Evolutionary conservation across 192 early-diverging fungal genomes (phyloP).

Genomic region (Oehlia diaphana): DNA sequence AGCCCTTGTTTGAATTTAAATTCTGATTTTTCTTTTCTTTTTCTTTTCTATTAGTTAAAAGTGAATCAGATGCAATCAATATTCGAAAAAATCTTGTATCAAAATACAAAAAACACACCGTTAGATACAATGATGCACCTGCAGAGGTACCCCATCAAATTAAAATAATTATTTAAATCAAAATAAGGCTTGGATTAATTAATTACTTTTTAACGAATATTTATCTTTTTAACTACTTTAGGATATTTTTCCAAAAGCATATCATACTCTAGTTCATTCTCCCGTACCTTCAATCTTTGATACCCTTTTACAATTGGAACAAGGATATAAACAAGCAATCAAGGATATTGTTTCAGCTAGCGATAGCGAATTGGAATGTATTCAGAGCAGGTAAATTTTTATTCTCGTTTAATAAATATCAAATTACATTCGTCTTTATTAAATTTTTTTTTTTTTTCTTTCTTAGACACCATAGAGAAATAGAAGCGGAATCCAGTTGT

Average conservation of each 20-base stretch:
- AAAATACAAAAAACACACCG: slow-evolving; percentile 21
- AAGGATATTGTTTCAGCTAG: slow-evolving; percentile 39
- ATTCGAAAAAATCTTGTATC: slow-evolving; percentile 6
- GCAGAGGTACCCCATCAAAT: slow-evolving; percentile 9
- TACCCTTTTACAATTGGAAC: slow-evolving; percentile 55
- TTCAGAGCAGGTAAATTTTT: slow-evolving; percentile 35
- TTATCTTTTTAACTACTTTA: slow-evolving; percentile 26
- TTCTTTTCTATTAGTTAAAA: not conserved
- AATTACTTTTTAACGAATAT: not conserved
- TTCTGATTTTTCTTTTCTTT: not conserved
- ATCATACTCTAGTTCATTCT: slow-evolving; percentile 58
- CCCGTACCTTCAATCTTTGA: slow-evolving; percentile 56
- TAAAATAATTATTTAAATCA: not conserved
- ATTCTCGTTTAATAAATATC: no score
- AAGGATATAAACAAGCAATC: slow-evolving; percentile 49
- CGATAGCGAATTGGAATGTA: slow-evolving; percentile 36
- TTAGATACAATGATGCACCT: slow-evolving; percentile 16
- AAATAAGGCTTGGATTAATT: not conserved
- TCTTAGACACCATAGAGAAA: not conserved
- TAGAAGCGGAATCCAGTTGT: not conserved
- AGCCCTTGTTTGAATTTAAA: not conserved
- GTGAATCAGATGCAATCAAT: not conserved
- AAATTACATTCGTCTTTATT: no score
- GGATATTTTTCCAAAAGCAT: slow-evolving; percentile 60
- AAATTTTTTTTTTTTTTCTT: no score